Percentiles rank a stretch among this genome's conserved stretches.
Conservation (phyloP, 2,329 filamentous ascomycete genomes). For the Exophiala viscosa region DNA sequence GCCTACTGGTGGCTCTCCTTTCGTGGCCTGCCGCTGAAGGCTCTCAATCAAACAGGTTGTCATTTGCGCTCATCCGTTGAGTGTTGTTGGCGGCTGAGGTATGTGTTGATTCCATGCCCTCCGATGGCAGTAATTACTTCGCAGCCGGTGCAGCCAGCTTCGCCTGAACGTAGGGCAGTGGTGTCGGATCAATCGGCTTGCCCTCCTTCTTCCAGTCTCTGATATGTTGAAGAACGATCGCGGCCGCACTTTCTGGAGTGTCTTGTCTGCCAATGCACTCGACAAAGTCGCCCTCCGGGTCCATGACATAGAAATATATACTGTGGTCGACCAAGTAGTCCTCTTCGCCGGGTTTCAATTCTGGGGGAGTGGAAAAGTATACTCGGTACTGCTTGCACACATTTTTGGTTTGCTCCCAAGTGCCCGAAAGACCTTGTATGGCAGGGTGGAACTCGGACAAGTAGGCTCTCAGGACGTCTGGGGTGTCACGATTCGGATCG, state of each 20-base stretch:
- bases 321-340: conserved; percentile 98
- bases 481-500: conserved; percentile 87
- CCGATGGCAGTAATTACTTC: conserved; percentile 1
- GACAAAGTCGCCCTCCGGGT: conserved; percentile 96
- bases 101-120: background rate
- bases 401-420: conserved; percentile 88
- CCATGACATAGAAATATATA: conserved; percentile 99
- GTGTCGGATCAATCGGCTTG: conserved; percentile 48
- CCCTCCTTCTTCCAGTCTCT: conserved; percentile 64
- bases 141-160: conserved; percentile 3
- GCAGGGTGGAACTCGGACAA: conserved; percentile 83
- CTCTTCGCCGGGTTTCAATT: conserved; percentile 78
- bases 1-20: too few relatives aligned
- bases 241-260: conserved; percentile 78
- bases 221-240: conserved; percentile 81
- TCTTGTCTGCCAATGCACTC: conserved; percentile 95
- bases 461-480: conserved; percentile 78
- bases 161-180: conserved; percentile 21
- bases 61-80: background rate
- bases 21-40: too few relatives aligned
- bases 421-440: conserved; percentile 85
- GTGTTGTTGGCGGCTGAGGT: background rate
- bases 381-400: conserved; percentile 95
- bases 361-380: conserved; percentile 88
- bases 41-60: background rate